Percentiles rank a stretch among this genome's conserved stretches.
Evolutionary conservation across 768 basidiomycete species (phyloP).

Genomic region (Kwoniella dendrophila): DNA sequence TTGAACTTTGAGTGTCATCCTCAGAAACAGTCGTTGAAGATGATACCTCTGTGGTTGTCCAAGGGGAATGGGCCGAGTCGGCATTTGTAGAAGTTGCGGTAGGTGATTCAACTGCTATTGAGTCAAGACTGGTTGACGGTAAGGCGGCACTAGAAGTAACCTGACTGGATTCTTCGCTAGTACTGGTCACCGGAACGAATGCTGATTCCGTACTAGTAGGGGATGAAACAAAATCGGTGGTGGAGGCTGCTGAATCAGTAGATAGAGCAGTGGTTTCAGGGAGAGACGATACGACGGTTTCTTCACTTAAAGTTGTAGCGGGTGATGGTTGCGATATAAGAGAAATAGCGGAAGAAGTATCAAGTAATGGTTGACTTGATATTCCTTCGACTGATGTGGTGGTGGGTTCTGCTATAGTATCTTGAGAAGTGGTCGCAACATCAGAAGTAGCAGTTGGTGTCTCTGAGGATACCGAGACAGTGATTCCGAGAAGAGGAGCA

Average conservation of each 20-base stretch:
- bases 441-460: too few relatives aligned
- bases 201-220: neutral
- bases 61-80: neutral
- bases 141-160: conserved; percentile 3
- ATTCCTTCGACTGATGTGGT: too few relatives aligned
- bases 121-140: neutral
- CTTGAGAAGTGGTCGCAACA: too few relatives aligned
- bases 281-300: neutral
- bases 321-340: neutral
- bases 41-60: neutral
- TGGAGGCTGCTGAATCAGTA: neutral
- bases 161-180: conserved; percentile 8
- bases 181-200: neutral
- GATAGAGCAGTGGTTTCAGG: neutral
- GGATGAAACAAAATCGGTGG: conserved; percentile 6
- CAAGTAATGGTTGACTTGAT: neutral
- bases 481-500: too few relatives aligned
- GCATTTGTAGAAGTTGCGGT: neutral
- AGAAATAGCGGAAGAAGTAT: neutral
- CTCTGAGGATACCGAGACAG: too few relatives aligned
- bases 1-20: neutral
- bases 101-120: conserved; percentile 1
- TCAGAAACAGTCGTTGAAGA: conserved; percentile 8
- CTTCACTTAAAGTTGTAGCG: neutral
- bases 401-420: too few relatives aligned